A percentile compares a stretch with the other conserved stretches of the same genome.
phyloP scores from a whole-genome alignment of 2,329 filamentous ascomycete genomes.

The Berkeleyomyces rouxiae region DNA sequence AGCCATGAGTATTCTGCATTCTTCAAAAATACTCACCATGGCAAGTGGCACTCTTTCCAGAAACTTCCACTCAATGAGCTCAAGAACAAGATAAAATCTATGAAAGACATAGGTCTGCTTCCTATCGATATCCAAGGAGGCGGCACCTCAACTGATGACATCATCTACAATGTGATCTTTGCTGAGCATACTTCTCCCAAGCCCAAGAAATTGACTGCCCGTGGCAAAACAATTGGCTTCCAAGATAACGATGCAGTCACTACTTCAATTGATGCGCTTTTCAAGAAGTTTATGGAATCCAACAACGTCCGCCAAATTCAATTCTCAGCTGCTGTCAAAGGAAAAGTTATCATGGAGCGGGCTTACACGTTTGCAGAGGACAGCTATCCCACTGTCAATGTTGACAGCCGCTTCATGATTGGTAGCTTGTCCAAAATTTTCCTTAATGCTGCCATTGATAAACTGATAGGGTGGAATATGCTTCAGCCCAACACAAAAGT shows the following conservation, averaged over 20 bases:
- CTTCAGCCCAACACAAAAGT: conserved; percentile 7
- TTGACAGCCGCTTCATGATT: conserved; percentile 13
- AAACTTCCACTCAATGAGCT: conserved; percentile 9
- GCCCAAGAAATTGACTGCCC: conserved; percentile 8
- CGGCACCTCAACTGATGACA: conserved; percentile 5
- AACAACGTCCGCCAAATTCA: conserved; percentile 15
- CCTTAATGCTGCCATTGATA: conserved; percentile 12
- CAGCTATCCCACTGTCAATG: conserved; percentile 9
- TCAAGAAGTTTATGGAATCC: conserved; percentile 12
- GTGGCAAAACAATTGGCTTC: conserved; percentile 2
- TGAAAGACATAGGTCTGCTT: conserved; percentile 8
- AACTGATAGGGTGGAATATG: conserved; percentile 10
- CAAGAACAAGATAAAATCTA: conserved; percentile 1
- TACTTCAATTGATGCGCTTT: conserved; percentile 3
- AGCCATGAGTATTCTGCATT: conserved; percentile 12
- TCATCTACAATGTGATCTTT: conserved; percentile 14
- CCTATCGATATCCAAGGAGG: conserved; percentile 14
- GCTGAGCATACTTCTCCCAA: conserved; percentile 11
- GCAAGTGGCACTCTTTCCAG: conserved; percentile 11
- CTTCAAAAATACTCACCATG: conserved; percentile 13
- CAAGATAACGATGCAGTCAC: not conserved
- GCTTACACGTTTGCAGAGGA: conserved; percentile 15
- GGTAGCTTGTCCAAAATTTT: conserved; percentile 15
- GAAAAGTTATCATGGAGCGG: conserved; percentile 10
- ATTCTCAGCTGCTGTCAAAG: conserved; percentile 9